Percentiles rank a stretch among this genome's conserved stretches.
Conservation (phyloP, 2,329 filamentous ascomycete species). For the Exophiala oligosperma region DNA sequence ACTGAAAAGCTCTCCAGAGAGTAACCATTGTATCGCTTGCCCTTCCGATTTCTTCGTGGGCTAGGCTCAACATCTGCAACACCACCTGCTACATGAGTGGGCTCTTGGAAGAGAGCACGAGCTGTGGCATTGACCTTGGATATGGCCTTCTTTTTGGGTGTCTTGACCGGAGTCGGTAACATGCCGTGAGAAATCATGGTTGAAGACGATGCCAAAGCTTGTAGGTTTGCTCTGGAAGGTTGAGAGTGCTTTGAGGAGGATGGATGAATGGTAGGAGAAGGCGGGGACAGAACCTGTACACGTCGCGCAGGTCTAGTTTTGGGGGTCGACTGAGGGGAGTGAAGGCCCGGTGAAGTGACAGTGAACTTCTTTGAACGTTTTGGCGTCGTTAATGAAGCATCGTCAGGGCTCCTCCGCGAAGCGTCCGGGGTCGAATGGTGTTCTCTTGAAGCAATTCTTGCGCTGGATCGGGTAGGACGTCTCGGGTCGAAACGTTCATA, state of each 20-base stretch:
- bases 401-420: neutral
- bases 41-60: constrained; percentile 49
- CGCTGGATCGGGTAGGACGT: constrained; percentile 18
- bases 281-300: constrained; percentile 26
- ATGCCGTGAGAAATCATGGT: constrained; percentile 43
- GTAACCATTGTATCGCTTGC: constrained; percentile 46
- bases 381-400: constrained; percentile 16
- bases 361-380: constrained; percentile 13
- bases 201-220: constrained; percentile 28
- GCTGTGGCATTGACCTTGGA: constrained; percentile 50
- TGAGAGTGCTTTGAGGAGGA: constrained; percentile 26
- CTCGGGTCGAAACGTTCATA: constrained; percentile 35
- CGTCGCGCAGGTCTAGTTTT: constrained; percentile 21
- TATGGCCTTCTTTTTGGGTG: constrained; percentile 56
- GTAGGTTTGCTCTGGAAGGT: constrained; percentile 30
- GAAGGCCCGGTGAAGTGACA: constrained; percentile 10
- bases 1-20: constrained; percentile 47
- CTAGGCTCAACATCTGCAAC: constrained; percentile 49
- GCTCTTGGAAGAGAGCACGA: constrained; percentile 54
- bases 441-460: constrained; percentile 15
- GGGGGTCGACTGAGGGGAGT: constrained; percentile 27
- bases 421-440: constrained; percentile 16
- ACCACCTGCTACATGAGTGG: constrained; percentile 36
- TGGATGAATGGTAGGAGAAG: constrained; percentile 24
- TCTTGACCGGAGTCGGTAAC: constrained; percentile 63